Evolutionary conservation across 163 green algal genomes (phyloP), one percentile per base, ranked within the genome.

Genomic region (Prototheca cutis): DNA sequence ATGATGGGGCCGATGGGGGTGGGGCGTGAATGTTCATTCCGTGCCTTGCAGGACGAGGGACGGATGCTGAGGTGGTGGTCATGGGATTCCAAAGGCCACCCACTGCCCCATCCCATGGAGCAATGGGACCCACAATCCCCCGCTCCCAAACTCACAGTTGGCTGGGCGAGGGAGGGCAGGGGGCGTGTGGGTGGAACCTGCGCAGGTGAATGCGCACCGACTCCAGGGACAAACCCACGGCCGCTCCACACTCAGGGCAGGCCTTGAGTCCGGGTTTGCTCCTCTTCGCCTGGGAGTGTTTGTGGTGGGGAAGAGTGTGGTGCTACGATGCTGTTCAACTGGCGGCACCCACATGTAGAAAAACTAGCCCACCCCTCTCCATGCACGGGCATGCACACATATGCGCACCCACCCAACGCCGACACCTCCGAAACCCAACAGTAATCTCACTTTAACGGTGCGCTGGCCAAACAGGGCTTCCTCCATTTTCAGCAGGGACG

Each of bases 201-300:
- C 68, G 68, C 24, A 87, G 64, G 67, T 93, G 85, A 39, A 87
- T 64, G 1, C 51, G 53, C 15, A 93, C 68, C 17, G 71, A 81
- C 18, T 78, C 68, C 1, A 58, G 54, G 33, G 71, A 85, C 1
- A 93, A 47, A 15, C 85, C 85, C 36, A 85, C 77, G 7, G 62
- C 42, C 18, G 70, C 55, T 18, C 70, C 66, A 64, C 86, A 94
- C 32, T 86, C 42, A 6, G 75, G 76, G 69, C 86, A 94, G 3
- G 68, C 19, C 13, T 67, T 65, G 2, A 77, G 72, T 59, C 84
- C 75, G 2, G 86, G 86, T 70, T 90, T 92, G 32, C 68, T 74
- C 34, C 74, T 76, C 55, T 83, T 80, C 23, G 77, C 57, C 62
- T 74, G 68, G 29, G 33, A 24, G 39, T 2, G 23, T 18, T 3